These are phyloP conservation scores for Candida nitratophila DNA, from an alignment of 805 yeast genomes.

Conservation along the genomic window DNA sequence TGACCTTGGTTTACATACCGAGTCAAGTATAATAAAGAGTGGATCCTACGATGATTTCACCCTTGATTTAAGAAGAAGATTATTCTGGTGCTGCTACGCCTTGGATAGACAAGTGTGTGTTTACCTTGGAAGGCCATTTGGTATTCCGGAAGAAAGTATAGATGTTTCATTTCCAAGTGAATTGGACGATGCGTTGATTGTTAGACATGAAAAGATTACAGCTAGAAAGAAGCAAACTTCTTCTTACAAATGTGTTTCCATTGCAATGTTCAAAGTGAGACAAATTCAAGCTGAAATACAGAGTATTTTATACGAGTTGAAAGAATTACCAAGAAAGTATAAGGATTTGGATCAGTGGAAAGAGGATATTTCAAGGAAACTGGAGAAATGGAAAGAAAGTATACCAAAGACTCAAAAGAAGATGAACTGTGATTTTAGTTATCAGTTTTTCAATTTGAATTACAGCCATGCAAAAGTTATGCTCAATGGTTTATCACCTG, in stretches of 20 bases:
- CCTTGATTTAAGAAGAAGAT: slow-evolving; percentile 62
- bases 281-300: slow-evolving; percentile 74
- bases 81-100: slow-evolving; percentile 88
- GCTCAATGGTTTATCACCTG: slow-evolving; percentile 74
- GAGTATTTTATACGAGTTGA: slow-evolving; percentile 60
- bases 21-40: slow-evolving; percentile 22
- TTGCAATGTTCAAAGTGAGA: slow-evolving; percentile 63
- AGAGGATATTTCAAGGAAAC: slow-evolving; percentile 35
- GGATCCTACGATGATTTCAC: slow-evolving; percentile 40
- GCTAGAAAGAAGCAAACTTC: slow-evolving; percentile 24
- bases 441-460: slow-evolving; percentile 64
- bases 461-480: slow-evolving; percentile 69
- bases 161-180: slow-evolving; percentile 65
- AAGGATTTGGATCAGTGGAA: slow-evolving; percentile 57
- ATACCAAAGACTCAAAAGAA: slow-evolving; percentile 49
- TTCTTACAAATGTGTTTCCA: slow-evolving; percentile 56
- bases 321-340: slow-evolving; percentile 63
- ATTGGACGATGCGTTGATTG: slow-evolving; percentile 65
- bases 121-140: slow-evolving; percentile 81
- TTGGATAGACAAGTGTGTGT: slow-evolving; percentile 82
- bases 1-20: slow-evolving; percentile 80
- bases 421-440: slow-evolving; percentile 71
- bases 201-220: slow-evolving; percentile 20
- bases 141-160: slow-evolving; percentile 77
- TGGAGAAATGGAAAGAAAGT: slow-evolving; percentile 56